Conservation (phyloP, 2,329 filamentous ascomycete species). For the Aspergillus latus region DNA sequence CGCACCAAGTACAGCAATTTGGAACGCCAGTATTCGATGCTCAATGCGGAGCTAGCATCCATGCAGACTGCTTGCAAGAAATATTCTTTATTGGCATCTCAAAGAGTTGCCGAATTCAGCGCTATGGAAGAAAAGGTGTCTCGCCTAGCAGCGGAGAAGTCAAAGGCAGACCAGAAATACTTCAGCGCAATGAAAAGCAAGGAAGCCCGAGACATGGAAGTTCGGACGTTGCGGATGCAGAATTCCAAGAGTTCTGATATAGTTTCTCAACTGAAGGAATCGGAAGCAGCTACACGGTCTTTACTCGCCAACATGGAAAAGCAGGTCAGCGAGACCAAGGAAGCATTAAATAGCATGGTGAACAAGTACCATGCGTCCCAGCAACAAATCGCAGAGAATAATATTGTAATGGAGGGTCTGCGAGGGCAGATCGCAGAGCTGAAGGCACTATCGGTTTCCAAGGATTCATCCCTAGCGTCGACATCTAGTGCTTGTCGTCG, state of each 20-base stretch:
- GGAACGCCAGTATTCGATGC: slow-evolving; percentile 75
- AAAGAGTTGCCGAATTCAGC: slow-evolving; percentile 78
- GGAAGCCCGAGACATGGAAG: slow-evolving; percentile 78
- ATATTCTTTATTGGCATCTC: slow-evolving; percentile 77
- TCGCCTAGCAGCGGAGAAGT: slow-evolving; percentile 79
- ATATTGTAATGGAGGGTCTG: slow-evolving; percentile 68
- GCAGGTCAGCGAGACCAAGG: slow-evolving; percentile 78
- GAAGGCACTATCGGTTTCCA: slow-evolving; percentile 69
- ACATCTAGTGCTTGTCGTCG: slow-evolving; percentile 63
- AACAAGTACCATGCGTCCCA: slow-evolving; percentile 75
- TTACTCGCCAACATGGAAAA: slow-evolving; percentile 85
- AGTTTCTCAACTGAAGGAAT: slow-evolving; percentile 87
- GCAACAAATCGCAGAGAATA: slow-evolving; percentile 67
- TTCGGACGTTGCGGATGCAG: slow-evolving; percentile 74
- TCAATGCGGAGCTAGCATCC: slow-evolving; percentile 82
- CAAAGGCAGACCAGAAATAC: slow-evolving; percentile 96
- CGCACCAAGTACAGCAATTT: slow-evolving; percentile 71
- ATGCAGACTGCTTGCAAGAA: slow-evolving; percentile 92
- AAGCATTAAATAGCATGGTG: slow-evolving; percentile 68
- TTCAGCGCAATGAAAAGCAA: slow-evolving; percentile 94
- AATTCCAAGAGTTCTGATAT: slow-evolving; percentile 91
- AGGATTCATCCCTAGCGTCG: slow-evolving; percentile 67
- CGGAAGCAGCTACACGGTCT: slow-evolving; percentile 73
- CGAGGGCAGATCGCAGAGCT: slow-evolving; percentile 76
- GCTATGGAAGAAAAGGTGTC: slow-evolving; percentile 75